phyloP scores from a whole-genome alignment of 2,329 filamentous ascomycete genomes.

The Pseudogymnoascus pannorum region DNA sequence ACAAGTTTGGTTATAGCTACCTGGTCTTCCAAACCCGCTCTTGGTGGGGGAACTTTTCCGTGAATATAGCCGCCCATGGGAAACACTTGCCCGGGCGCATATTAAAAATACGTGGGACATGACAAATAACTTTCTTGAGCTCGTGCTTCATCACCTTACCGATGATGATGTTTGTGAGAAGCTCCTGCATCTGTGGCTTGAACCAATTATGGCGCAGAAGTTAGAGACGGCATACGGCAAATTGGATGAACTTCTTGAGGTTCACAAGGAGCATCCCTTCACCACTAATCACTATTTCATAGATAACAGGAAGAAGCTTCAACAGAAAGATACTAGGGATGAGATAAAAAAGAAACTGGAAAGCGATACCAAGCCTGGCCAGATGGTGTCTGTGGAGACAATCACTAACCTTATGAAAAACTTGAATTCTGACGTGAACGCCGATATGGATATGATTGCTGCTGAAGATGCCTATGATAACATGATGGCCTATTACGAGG shows the following conservation, averaged over 20 bases:
- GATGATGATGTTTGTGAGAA: background rate
- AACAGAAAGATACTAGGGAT: conserved; percentile 6
- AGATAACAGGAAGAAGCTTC: conserved; percentile 12
- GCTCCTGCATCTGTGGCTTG: conserved; percentile 13
- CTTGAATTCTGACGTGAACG: background rate
- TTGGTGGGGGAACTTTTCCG: conserved; percentile 19
- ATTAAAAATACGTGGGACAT: conserved; percentile 16
- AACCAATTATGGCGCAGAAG: conserved; percentile 13
- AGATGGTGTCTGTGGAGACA: conserved; percentile 6
- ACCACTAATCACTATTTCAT: conserved; percentile 15
- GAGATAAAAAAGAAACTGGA: conserved; percentile 6
- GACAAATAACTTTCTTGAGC: conserved; percentile 13
- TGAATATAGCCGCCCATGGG: conserved; percentile 19
- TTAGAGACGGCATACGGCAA: conserved; percentile 14
- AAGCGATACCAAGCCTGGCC: background rate
- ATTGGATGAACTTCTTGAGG: conserved; percentile 16
- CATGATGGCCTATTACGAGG: conserved; percentile 21
- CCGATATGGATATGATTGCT: conserved; percentile 16
- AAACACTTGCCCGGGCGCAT: conserved; percentile 11
- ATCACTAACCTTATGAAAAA: conserved; percentile 8
- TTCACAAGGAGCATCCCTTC: conserved; percentile 18
- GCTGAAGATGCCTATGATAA: conserved; percentile 17
- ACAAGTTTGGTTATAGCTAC: background rate
- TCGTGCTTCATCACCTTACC: conserved; percentile 14
- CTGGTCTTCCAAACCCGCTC: conserved; percentile 14